phyloP scores from a whole-genome alignment of 768 basidiomycete genomes.

The Boletus patriciae region DNA sequence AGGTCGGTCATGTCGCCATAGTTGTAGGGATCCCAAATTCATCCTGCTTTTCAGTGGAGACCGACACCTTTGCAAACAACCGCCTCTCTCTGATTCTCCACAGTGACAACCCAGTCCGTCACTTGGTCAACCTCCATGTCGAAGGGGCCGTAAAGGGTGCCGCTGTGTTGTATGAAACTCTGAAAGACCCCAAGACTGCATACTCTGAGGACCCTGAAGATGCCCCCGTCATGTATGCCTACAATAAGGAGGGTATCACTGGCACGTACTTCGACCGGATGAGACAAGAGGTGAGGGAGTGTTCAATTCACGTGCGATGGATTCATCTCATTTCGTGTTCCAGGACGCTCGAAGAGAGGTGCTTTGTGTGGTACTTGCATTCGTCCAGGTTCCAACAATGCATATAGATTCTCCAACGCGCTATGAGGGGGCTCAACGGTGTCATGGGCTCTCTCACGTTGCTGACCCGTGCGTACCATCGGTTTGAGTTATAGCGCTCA shows the following conservation, averaged over 20 bases:
- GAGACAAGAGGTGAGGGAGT: slow-evolving; percentile 18
- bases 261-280: slow-evolving; percentile 31
- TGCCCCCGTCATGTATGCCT: slow-evolving; percentile 23
- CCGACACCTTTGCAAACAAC: slow-evolving; percentile 37
- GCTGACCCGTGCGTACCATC: slow-evolving; percentile 17
- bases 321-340: not conserved
- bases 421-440: slow-evolving; percentile 24
- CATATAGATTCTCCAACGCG: slow-evolving; percentile 21
- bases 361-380: not conserved
- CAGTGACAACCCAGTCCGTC: slow-evolving; percentile 21
- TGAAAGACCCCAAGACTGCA: slow-evolving; percentile 25
- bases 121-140: slow-evolving; percentile 23
- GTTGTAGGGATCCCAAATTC: not conserved
- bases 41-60: slow-evolving; percentile 22
- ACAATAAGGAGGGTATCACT: slow-evolving; percentile 17
- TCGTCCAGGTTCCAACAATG: not conserved
- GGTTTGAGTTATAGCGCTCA: not conserved
- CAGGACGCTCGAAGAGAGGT: slow-evolving; percentile 26
- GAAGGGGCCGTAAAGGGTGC: slow-evolving; percentile 20
- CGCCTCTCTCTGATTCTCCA: slow-evolving; percentile 33
- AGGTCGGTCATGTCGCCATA: slow-evolving; percentile 23
- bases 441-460: slow-evolving; percentile 30
- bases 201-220: slow-evolving; percentile 21
- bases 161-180: slow-evolving; percentile 25
- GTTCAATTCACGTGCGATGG: not conserved